Base-by-base conservation (phyloP, 2,329 filamentous ascomycete species). In the Trichoderma lentiforme region DNA sequence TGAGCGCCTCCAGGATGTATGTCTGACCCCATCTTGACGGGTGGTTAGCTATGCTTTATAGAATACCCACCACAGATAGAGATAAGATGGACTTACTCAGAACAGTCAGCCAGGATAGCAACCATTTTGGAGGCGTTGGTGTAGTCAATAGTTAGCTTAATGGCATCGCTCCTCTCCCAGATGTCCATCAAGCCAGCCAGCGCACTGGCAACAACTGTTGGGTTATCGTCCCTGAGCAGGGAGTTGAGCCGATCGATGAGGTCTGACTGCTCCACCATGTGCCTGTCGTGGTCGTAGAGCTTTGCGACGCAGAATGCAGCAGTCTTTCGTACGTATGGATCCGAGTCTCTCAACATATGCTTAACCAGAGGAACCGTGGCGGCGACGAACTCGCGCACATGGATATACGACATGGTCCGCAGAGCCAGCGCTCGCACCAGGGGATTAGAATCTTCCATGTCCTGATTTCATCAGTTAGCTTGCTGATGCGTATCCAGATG, bases 121-220 rank as follows among this genome's bases (percentile, higher is more conserved):
- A 98, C 94, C 86, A 99, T 96, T 84, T 99, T 99, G 66, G 95
- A 98, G 30, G 96, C 96, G 82, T 97, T 99, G 74, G 90, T 90
- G 80, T 99, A 98, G 83, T 99, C 96, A 77, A 99, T 98, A 4
- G 96, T 98, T 74, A 99, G 90, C 81, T 97, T 98, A 82, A 99
- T 99, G 72, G 93, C 94, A 81, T 98, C 95, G 80, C 95, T 98
- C 72, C 95, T 89, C 81, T 98, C 96, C 96, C 96, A 99, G 64
- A 99, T 98, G 81, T 99, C 96, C 89, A 97, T 96, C 78, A 99
- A 82, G 43, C 93, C 88, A 30, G 96, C 95, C 74, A 99, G 83
- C 7, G 97, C 95, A 80, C 95, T 98, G 12, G 96, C 95, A 26
- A 99, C 95, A 3, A 99, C 96, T 0, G 96, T 99, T 0, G 96